Conservation (phyloP, 2,329 filamentous ascomycete species). For the Fusarium heterosporum region DNA sequence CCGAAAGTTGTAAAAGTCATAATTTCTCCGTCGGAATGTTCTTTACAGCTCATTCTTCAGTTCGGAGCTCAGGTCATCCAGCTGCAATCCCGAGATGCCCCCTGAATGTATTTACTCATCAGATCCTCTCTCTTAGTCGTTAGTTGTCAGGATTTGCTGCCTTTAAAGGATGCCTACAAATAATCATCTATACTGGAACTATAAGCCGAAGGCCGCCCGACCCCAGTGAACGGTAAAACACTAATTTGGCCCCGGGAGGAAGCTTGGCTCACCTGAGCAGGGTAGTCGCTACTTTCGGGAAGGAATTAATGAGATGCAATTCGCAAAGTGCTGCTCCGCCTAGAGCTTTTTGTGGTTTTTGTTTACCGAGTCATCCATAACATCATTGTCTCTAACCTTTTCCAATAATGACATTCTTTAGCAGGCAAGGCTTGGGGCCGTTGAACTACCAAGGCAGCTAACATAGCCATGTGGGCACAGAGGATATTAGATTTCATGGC, state of each 20-base stretch:
- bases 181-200: slow-evolving; percentile 10
- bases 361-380: not conserved
- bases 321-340: not conserved
- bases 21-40: slow-evolving; percentile 3
- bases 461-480: no score
- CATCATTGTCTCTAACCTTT: not conserved
- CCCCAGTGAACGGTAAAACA: slow-evolving; percentile 3
- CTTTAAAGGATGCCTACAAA: slow-evolving; percentile 4
- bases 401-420: not conserved
- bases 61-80: slow-evolving; percentile 16
- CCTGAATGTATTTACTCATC: slow-evolving; percentile 12
- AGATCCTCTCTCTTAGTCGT: slow-evolving; percentile 7
- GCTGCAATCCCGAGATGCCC: slow-evolving; percentile 31
- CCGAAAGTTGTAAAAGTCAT: not conserved
- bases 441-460: not conserved
- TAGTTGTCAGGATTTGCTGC: slow-evolving; percentile 7
- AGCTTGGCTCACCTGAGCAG: slow-evolving; percentile 35
- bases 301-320: not conserved
- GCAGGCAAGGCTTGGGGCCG: not conserved
- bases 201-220: not conserved
- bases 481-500: no score
- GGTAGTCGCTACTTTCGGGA: not conserved
- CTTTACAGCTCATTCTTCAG: slow-evolving; percentile 28
- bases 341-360: not conserved
- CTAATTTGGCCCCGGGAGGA: slow-evolving; percentile 28